These are phyloP conservation scores for Strigomonas culicis DNA, from an alignment of 208 protist species.

Conservation along the genomic window DNA sequence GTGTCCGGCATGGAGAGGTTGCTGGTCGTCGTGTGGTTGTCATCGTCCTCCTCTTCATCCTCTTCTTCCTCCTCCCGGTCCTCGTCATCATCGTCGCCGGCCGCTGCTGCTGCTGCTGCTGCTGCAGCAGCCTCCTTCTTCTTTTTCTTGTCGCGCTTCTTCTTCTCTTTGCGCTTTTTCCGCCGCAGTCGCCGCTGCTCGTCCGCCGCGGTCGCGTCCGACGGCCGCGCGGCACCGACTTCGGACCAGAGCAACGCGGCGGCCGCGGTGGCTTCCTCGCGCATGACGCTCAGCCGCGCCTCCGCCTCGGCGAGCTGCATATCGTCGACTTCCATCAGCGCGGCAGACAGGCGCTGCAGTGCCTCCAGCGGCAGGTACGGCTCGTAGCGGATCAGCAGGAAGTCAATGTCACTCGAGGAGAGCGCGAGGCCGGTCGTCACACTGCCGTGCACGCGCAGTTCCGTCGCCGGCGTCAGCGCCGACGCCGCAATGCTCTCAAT, in stretches of 20 bases:
- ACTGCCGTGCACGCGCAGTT: constrained; percentile 73
- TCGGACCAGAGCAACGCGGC: not conserved
- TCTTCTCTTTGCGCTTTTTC: not conserved
- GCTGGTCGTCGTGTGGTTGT: not conserved
- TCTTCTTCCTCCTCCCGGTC: not conserved
- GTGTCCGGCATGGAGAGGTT: too few relatives aligned
- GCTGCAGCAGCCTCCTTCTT: not conserved
- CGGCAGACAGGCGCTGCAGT: constrained; percentile 56
- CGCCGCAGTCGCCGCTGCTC: too few relatives aligned
- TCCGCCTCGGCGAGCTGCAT: constrained; percentile 28
- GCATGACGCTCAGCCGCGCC: constrained; percentile 21
- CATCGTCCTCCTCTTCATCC: not conserved
- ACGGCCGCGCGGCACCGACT: not conserved
- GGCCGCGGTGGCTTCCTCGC: constrained; percentile 16
- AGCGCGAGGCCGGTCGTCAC: constrained; percentile 77
- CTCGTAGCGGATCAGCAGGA: constrained; percentile 72
- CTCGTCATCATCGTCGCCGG: not conserved
- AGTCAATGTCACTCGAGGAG: constrained; percentile 74
- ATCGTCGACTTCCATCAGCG: constrained; percentile 48
- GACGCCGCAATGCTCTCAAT: constrained; percentile 50
- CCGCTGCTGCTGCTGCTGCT: not conserved
- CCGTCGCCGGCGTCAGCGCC: constrained; percentile 23
- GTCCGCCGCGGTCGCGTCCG: not conserved
- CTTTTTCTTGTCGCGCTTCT: not conserved
- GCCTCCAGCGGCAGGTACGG: constrained; percentile 62